phyloP scores from a whole-genome alignment of 2,329 filamentous ascomycete genomes.

The Aspergillus pseudotamarii region DNA sequence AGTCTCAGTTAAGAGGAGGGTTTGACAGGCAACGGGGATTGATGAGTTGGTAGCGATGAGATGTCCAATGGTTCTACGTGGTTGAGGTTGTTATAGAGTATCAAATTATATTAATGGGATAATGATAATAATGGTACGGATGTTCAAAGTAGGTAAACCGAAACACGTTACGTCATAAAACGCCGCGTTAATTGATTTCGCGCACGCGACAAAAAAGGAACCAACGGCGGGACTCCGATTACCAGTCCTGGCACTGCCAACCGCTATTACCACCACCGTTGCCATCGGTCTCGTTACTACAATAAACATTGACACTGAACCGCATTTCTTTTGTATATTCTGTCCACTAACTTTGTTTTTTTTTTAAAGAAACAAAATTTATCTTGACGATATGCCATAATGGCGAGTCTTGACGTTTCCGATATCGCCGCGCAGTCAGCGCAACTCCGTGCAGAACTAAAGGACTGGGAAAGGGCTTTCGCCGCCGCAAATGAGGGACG shows the following conservation, averaged over 20 bases:
- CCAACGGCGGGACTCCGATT: conserved; percentile 8
- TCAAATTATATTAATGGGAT: neutral
- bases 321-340: neutral
- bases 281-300: neutral
- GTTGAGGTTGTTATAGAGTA: neutral
- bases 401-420: conserved; percentile 27
- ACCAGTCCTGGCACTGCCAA: neutral
- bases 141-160: too few species aligned
- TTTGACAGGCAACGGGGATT: conserved; percentile 76
- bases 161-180: conserved; percentile 29
- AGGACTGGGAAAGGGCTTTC: conserved; percentile 52
- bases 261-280: neutral
- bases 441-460: conserved; percentile 46
- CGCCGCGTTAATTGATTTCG: conserved; percentile 33
- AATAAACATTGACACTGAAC: neutral
- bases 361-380: too few species aligned
- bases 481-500: conserved; percentile 44
- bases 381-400: conserved; percentile 28
- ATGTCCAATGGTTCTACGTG: too few species aligned
- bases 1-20: conserved; percentile 77
- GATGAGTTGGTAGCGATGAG: conserved; percentile 58
- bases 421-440: conserved; percentile 33
- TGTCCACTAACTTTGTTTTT: neutral
- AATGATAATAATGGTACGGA: neutral
- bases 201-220: conserved; percentile 23